Conservation (phyloP, 805 yeast genomes). For the Ogataea methylovora region DNA sequence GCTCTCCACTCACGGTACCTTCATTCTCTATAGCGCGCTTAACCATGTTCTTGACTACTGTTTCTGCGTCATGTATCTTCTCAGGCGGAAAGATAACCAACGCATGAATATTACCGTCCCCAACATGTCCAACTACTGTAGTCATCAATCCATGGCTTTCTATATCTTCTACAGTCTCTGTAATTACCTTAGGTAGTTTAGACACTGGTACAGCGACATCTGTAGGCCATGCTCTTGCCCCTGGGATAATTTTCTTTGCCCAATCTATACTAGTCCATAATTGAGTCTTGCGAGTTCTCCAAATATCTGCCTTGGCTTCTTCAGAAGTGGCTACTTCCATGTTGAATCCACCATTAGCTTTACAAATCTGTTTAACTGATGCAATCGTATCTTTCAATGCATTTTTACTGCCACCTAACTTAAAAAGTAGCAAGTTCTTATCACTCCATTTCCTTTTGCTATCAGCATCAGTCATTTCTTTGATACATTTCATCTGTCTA, state of each 20-base stretch:
- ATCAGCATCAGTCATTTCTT: constrained; percentile 39
- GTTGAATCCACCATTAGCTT: constrained; percentile 42
- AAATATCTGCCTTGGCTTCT: constrained; percentile 58
- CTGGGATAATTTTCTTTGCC: constrained; percentile 41
- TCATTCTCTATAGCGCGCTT: constrained; percentile 58
- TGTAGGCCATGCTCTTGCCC: constrained; percentile 56
- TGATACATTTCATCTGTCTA: constrained; percentile 62
- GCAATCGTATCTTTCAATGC: constrained; percentile 33
- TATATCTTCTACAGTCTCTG: constrained; percentile 53
- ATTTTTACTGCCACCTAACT: constrained; percentile 46
- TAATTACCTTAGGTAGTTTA: constrained; percentile 52
- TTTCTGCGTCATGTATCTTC: constrained; percentile 37
- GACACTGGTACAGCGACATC: constrained; percentile 83
- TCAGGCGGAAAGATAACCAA: constrained; percentile 51
- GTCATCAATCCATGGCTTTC: constrained; percentile 42
- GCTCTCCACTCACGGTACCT: constrained; percentile 85
- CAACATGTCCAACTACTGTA: constrained; percentile 72
- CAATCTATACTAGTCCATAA: constrained; percentile 62
- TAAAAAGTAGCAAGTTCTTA: constrained; percentile 41
- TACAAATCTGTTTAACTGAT: constrained; percentile 43
- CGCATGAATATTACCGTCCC: constrained; percentile 79
- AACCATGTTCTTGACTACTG: constrained; percentile 54
- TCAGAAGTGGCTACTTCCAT: constrained; percentile 57
- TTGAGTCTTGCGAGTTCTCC: constrained; percentile 71
- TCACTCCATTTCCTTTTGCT: constrained; percentile 23